These are phyloP conservation scores for Pseudogymnoascus sp. DNA, from an alignment of 2,329 filamentous ascomycete species.

Conservation along the genomic window DNA sequence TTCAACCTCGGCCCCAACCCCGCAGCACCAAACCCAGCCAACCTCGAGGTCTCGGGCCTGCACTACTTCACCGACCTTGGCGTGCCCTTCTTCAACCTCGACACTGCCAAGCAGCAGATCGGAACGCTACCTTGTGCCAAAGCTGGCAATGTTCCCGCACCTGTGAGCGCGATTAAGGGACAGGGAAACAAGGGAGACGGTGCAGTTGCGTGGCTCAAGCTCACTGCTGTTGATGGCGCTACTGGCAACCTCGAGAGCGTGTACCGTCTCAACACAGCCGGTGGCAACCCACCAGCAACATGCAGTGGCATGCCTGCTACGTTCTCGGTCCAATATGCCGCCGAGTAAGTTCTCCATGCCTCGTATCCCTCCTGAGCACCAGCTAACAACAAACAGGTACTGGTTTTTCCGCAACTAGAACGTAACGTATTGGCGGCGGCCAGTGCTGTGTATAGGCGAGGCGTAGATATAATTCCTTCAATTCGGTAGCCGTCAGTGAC, in stretches of 20 bases:
- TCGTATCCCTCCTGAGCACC: neutral
- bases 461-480: constrained; percentile 7
- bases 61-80: constrained; percentile 71
- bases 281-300: constrained; percentile 65
- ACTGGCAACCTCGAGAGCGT: constrained; percentile 64
- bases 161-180: constrained; percentile 52
- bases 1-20: constrained; percentile 46
- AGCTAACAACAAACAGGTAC: neutral
- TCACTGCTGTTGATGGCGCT: constrained; percentile 48
- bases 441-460: constrained; percentile 1
- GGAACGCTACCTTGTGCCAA: constrained; percentile 59
- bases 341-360: constrained; percentile 61
- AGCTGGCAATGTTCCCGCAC: constrained; percentile 54
- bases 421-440: neutral
- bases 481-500: constrained; percentile 9
- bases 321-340: constrained; percentile 73
- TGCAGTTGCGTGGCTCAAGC: constrained; percentile 75
- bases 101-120: constrained; percentile 47
- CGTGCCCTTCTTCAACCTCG: constrained; percentile 74
- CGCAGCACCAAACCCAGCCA: constrained; percentile 45
- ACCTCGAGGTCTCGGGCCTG: constrained; percentile 61
- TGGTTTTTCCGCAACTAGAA: neutral
- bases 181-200: constrained; percentile 50
- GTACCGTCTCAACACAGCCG: constrained; percentile 78
- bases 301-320: constrained; percentile 57